Evolutionary conservation across 805 yeast genomes (phyloP).

Genomic region (Myxozyma kluyveri): DNA sequence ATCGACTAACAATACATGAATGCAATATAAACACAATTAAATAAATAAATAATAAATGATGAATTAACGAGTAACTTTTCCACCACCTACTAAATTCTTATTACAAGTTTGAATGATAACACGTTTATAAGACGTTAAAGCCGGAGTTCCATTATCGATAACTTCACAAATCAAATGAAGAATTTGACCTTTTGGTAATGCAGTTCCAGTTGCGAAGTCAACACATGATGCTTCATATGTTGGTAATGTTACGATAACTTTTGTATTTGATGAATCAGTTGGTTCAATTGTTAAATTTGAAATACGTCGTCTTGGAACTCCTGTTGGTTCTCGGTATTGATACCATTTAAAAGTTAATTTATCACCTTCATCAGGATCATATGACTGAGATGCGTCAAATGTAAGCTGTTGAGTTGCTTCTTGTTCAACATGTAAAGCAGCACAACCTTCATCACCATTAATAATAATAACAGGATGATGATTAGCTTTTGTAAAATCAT

Average conservation of each 20-base stretch:
- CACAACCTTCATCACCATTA: slow-evolving; percentile 1
- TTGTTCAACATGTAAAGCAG: not conserved
- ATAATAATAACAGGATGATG: slow-evolving; percentile 5
- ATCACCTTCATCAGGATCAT: slow-evolving; percentile 10
- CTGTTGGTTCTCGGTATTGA: slow-evolving; percentile 5
- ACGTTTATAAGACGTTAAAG: not conserved
- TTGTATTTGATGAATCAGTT: not conserved
- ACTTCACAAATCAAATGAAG: slow-evolving; percentile 3
- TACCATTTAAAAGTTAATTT: slow-evolving; percentile 4
- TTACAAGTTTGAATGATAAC: not conserved
- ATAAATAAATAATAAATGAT: too few relatives aligned
- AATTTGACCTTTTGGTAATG: not conserved
- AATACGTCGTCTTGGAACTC: not conserved
- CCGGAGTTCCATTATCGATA: not conserved
- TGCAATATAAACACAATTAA: too few relatives aligned
- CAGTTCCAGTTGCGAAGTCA: not conserved
- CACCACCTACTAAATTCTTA: not conserved
- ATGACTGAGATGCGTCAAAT: slow-evolving; percentile 3
- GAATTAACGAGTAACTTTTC: too few relatives aligned
- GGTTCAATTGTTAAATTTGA: not conserved
- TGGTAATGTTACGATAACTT: not conserved
- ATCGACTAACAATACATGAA: too few relatives aligned
- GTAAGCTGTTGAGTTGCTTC: not conserved
- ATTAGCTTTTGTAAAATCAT: slow-evolving; percentile 1
- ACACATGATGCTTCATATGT: not conserved